These are phyloP conservation scores for Cyclostephanos invisitatus DNA, from an alignment of 108 stramenopile species.

Conservation along the genomic window DNA sequence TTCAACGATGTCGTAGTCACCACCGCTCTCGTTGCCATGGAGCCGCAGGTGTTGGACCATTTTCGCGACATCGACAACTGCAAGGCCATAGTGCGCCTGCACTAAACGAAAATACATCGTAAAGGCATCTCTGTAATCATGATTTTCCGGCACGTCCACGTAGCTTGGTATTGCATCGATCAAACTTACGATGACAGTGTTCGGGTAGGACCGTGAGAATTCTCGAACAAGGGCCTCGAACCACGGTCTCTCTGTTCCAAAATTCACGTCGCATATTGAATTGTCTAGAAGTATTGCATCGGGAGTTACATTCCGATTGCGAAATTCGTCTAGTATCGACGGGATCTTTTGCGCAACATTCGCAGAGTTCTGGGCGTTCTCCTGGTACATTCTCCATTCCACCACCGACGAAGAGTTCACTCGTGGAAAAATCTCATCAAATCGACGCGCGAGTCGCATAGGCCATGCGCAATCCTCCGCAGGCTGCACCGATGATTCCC, in stretches of 20 bases:
- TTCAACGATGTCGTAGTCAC: background rate
- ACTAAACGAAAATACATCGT: background rate
- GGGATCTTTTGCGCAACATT: conserved; percentile 26
- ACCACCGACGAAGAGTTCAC: conserved; percentile 2
- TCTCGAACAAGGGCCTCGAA: conserved; percentile 28
- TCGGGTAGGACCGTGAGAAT: conserved; percentile 10
- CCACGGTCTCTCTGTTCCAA: background rate
- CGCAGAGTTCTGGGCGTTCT: conserved; percentile 21
- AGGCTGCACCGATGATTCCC: conserved; percentile 2
- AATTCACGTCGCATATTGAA: background rate
- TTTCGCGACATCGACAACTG: conserved; percentile 4
- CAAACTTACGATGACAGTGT: conserved; percentile 11
- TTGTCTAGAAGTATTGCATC: conserved; percentile 27
- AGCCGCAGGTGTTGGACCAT: conserved; percentile 10
- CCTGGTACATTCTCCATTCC: conserved; percentile 19
- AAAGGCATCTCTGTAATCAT: background rate
- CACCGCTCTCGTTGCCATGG: background rate
- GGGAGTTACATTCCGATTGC: conserved; percentile 1
- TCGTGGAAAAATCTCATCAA: background rate
- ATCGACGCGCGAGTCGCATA: conserved; percentile 5
- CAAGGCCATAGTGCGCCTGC: conserved; percentile 16
- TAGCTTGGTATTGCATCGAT: conserved; percentile 8
- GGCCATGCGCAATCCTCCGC: conserved; percentile 20
- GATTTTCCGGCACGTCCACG: background rate
- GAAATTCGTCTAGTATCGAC: conserved; percentile 15